Conservation (phyloP, 257 asterid genomes). For the Solanum chilense region DNA sequence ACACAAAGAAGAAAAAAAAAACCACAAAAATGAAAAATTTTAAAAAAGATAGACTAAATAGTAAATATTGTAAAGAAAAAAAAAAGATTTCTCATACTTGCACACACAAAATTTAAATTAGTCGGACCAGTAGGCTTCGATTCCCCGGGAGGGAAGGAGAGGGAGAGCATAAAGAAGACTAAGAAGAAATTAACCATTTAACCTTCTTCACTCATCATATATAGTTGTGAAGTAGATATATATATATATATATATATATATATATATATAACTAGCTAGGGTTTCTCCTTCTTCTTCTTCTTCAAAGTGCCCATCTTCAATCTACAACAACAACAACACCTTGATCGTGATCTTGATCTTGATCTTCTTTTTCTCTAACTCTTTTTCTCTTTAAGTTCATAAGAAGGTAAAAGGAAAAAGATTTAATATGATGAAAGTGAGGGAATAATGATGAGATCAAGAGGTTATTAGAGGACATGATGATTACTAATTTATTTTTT, state of each 20-base stretch:
- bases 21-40: background rate
- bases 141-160: conserved; percentile 32
- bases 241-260: too few species aligned
- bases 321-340: background rate
- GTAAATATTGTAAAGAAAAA: background rate
- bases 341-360: background rate
- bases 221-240: background rate
- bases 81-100: background rate
- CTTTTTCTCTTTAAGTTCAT: conserved; percentile 11
- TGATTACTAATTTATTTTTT: conserved; percentile 17
- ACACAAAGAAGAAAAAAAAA: background rate
- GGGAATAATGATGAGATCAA: conserved; percentile 41
- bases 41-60: background rate
- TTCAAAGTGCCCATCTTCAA: conserved; percentile 10
- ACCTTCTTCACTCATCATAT: background rate
- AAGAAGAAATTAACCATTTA: conserved; percentile 15
- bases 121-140: conserved; percentile 71
- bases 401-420: conserved; percentile 16
- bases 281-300: conserved; percentile 49
- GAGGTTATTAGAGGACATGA: conserved; percentile 41
- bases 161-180: background rate
- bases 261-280: conserved; percentile 17
- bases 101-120: background rate
- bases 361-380: conserved; percentile 7
- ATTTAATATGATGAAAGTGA: conserved; percentile 42